Conservation (phyloP, 2,329 filamentous ascomycete genomes). For the Colletotrichum euphorbiae region DNA sequence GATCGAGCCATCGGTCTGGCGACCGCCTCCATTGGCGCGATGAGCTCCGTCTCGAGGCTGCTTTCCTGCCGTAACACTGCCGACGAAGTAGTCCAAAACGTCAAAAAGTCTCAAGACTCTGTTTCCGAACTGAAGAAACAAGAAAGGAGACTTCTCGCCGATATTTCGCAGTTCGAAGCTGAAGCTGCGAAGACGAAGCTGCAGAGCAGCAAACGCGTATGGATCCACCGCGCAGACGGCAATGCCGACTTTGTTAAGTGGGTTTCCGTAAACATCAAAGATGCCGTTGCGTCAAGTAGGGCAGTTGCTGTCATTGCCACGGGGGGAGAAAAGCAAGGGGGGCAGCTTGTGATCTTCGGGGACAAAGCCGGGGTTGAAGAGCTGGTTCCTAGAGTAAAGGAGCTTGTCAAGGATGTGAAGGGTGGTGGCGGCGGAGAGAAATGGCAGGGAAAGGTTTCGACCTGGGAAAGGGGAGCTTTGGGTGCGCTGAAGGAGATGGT, state of each 20-base stretch:
- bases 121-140: slow-evolving; percentile 41
- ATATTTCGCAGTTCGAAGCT: slow-evolving; percentile 47
- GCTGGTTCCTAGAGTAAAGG: slow-evolving; percentile 40
- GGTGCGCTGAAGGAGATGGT: slow-evolving; percentile 40
- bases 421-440: slow-evolving; percentile 47
- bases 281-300: slow-evolving; percentile 37
- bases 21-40: slow-evolving; percentile 42
- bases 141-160: slow-evolving; percentile 46
- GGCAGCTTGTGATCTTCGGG: slow-evolving; percentile 45
- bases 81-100: slow-evolving; percentile 41
- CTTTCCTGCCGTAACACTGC: slow-evolving; percentile 43
- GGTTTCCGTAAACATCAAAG: slow-evolving; percentile 43
- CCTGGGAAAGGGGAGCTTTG: slow-evolving; percentile 45
- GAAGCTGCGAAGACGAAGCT: slow-evolving; percentile 42
- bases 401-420: slow-evolving; percentile 43
- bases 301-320: slow-evolving; percentile 44
- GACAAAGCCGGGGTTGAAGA: slow-evolving; percentile 42
- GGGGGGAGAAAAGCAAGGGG: slow-evolving; percentile 43
- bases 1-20: slow-evolving; percentile 46
- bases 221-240: slow-evolving; percentile 43
- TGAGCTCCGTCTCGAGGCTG: slow-evolving; percentile 43
- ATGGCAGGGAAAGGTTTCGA: slow-evolving; percentile 49
- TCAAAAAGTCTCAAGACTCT: slow-evolving; percentile 37
- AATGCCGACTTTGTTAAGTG: slow-evolving; percentile 48
- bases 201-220: slow-evolving; percentile 40